Conservation (phyloP, 805 yeast genomes). For the Starmerella vaccinii region DNA sequence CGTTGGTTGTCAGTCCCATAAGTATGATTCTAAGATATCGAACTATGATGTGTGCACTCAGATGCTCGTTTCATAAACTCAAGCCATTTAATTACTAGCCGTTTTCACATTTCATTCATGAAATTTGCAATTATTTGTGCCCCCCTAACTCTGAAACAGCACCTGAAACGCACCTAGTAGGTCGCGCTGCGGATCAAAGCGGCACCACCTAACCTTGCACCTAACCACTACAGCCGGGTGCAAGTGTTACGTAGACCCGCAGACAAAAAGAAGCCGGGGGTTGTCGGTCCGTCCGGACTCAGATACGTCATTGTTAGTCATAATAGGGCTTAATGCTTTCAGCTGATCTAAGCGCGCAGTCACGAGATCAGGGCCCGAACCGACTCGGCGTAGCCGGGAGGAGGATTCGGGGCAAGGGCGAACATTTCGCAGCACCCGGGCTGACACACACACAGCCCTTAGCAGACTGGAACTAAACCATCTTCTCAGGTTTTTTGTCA, state of each 20-base stretch:
- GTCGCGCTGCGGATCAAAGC: no score
- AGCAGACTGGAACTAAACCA: conserved; percentile 6
- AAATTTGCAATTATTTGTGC: no score
- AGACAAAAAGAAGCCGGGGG: no score
- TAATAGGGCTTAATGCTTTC: neutral
- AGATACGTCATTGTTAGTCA: neutral
- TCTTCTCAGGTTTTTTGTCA: conserved; percentile 21
- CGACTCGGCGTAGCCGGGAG: conserved; percentile 26
- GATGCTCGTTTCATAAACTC: no score
- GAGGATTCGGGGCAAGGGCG: conserved; percentile 9
- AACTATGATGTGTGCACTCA: no score
- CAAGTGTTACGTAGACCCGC: no score
- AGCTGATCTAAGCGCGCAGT: neutral
- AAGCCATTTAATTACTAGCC: no score
- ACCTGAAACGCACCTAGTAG: neutral
- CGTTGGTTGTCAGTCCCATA: no score
- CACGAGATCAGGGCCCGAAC: neutral
- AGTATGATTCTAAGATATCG: no score
- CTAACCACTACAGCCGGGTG: neutral
- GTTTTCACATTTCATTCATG: no score
- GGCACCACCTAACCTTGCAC: neutral
- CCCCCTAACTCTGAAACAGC: no score
- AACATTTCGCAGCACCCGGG: conserved; percentile 7
- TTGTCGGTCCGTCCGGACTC: no score
- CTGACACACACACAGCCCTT: conserved; percentile 11